Evolutionary conservation across 805 yeast genomes (phyloP), one percentile per base, ranked within the genome.

Genomic region (Cyberlindnera maritima): DNA sequence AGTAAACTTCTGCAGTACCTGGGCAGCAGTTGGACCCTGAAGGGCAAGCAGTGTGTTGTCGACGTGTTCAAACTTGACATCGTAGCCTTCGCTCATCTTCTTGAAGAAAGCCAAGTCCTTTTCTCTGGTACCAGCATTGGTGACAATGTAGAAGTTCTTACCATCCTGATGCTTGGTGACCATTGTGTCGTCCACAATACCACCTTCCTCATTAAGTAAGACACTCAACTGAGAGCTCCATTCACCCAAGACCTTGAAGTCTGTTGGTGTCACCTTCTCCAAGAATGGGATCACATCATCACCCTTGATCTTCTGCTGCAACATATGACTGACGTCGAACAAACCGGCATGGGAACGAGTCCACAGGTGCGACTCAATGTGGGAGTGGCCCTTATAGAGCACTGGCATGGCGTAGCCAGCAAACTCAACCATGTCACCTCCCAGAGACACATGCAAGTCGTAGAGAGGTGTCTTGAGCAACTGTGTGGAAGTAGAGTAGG

Each of bases 331-430:
- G 43, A 94, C 99, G 64, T 94, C 99, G 60, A 94, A 94, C 42
- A 94, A 71, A 7, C 99, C 99, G 32, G 91, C 90, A 52, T 87
- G 79, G 18, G 71, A 61, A 65, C 99, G 80, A 0, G 92, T 95
- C 98, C 98, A 94, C 44, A 85, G 78, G 70, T 94, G 99, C 1
- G 97, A 90, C 51, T 90, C 96, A 35, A 89, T 81, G 65, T 92
- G 98, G 2, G 88, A 68, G 67, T 88, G 96, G n/a, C 76, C 82
- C 53, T 80, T 76, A 71, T 91, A 94, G 26, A 89, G 67, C 10
- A 94, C 90, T 2, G 99, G 99, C 97, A 94, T 92, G 39, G 84
- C 79, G 61, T 79, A 94, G n/a, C 97, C 97, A 15, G 98, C 98
- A 68, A 88, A 94, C 38, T 95, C 95, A 4, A 91, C 98, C 84